Conservation (phyloP, 768 basidiomycete genomes). For the Phlebiopsis gigantea region DNA sequence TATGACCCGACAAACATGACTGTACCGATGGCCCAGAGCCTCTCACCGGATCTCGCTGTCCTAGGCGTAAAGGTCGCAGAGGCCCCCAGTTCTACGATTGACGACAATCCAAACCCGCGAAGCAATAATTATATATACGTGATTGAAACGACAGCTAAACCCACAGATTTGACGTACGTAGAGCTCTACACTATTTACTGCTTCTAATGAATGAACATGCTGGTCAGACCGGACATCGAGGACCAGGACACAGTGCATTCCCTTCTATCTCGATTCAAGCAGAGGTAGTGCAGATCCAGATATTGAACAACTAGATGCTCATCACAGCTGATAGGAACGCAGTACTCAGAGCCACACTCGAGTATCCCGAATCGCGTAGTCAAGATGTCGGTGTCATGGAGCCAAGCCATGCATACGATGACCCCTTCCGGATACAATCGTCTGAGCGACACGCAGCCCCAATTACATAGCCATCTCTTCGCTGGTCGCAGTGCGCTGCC, state of each 20-base stretch:
- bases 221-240: slow-evolving; percentile 13
- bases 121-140: slow-evolving; percentile 70
- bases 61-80: slow-evolving; percentile 63
- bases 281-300: slow-evolving; percentile 39
- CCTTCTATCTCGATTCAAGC: slow-evolving; percentile 59
- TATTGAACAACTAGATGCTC: not conserved
- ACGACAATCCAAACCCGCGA: slow-evolving; percentile 21
- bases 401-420: not conserved
- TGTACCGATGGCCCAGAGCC: slow-evolving; percentile 45
- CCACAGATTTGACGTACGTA: slow-evolving; percentile 41
- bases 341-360: slow-evolving; percentile 50
- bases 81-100: slow-evolving; percentile 56
- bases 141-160: slow-evolving; percentile 52
- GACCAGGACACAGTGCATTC: slow-evolving; percentile 45
- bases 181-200: slow-evolving; percentile 14
- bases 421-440: not conserved
- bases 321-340: slow-evolving; percentile 36
- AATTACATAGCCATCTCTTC: too few relatives aligned
- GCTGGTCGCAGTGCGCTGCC: too few relatives aligned
- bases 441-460: not conserved
- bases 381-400: not conserved
- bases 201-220: not conserved
- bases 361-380: slow-evolving; percentile 28
- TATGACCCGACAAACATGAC: slow-evolving; percentile 42
- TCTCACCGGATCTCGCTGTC: slow-evolving; percentile 42